Evolutionary conservation across 192 early-diverging fungal genomes (phyloP).

Genomic region (Rhizophagus prolifer): DNA sequence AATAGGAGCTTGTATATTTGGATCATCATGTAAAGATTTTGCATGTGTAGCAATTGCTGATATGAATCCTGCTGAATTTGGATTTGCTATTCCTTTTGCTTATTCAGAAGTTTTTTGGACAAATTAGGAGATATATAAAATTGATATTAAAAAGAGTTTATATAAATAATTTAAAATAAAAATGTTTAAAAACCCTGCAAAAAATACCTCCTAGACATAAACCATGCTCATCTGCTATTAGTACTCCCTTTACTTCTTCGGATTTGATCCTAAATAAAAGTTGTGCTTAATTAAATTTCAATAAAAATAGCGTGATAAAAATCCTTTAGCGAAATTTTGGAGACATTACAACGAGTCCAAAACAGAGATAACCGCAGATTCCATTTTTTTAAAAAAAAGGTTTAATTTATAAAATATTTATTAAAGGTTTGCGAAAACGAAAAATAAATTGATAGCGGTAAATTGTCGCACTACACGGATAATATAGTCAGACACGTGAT

Average conservation of each 20-base stretch:
- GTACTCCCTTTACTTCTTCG: slow-evolving; percentile 41
- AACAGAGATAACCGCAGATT: not conserved
- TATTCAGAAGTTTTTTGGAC: slow-evolving; percentile 15
- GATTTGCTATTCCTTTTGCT: slow-evolving; percentile 43
- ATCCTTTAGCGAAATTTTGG: not conserved
- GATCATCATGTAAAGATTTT: slow-evolving; percentile 29
- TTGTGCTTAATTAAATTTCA: not conserved
- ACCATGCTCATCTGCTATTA: slow-evolving; percentile 45
- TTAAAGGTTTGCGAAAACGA: no score
- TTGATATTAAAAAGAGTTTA: not conserved
- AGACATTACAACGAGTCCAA: not conserved
- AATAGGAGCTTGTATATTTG: not conserved
- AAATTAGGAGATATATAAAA: no score
- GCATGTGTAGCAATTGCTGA: slow-evolving; percentile 45
- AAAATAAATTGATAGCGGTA: no score
- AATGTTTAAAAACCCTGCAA: not conserved
- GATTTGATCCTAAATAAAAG: slow-evolving; percentile 22
- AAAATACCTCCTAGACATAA: slow-evolving; percentile 44
- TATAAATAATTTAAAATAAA: not conserved
- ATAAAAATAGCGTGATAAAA: not conserved
- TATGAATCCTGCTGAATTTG: slow-evolving; percentile 44
- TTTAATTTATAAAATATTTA: no score
- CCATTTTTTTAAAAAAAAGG: not conserved
- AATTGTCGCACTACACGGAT: no score
- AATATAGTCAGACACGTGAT: no score